These are phyloP conservation scores for Exophiala dermatitidis DNA, from an alignment of 2,329 filamentous ascomycete species.

Conservation along the genomic window DNA sequence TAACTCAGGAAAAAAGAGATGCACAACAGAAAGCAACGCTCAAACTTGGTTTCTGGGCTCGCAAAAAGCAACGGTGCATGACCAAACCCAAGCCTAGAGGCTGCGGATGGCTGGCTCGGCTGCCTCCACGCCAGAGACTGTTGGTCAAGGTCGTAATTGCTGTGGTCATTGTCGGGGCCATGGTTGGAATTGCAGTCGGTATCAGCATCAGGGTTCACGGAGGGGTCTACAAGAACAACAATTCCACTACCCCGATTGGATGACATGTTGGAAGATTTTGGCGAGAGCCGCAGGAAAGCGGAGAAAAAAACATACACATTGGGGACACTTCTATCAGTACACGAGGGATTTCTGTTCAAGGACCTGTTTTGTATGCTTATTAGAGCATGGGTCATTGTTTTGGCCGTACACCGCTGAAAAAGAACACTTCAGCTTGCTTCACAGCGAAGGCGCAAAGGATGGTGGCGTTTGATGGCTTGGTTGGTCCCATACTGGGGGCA, in stretches of 20 bases:
- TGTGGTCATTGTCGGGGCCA: slow-evolving; percentile 37
- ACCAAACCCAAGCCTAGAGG: slow-evolving; percentile 30
- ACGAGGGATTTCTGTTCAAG: no score
- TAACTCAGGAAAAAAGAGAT: slow-evolving; percentile 24
- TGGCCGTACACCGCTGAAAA: background rate
- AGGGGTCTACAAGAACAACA: slow-evolving; percentile 37
- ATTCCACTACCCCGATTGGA: slow-evolving; percentile 30
- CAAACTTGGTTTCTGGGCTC: slow-evolving; percentile 18
- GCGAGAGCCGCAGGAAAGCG: background rate
- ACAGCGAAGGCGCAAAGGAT: background rate
- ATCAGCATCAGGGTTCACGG: slow-evolving; percentile 40
- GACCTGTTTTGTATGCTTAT: background rate
- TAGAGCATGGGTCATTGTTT: background rate
- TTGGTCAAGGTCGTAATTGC: slow-evolving; percentile 37
- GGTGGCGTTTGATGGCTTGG: background rate
- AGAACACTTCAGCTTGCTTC: background rate
- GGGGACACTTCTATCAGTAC: no score
- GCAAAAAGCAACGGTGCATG: slow-evolving; percentile 29
- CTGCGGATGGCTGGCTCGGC: slow-evolving; percentile 31
- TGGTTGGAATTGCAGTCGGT: slow-evolving; percentile 41
- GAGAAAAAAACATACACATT: background rate
- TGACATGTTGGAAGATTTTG: background rate
- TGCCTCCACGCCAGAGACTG: slow-evolving; percentile 35
- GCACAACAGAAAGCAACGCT: slow-evolving; percentile 8
- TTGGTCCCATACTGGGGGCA: background rate